Evolutionary conservation across 768 basidiomycete species (phyloP), one percentile per base, ranked within the genome.

Genomic region (Hypholoma sublateritium): DNA sequence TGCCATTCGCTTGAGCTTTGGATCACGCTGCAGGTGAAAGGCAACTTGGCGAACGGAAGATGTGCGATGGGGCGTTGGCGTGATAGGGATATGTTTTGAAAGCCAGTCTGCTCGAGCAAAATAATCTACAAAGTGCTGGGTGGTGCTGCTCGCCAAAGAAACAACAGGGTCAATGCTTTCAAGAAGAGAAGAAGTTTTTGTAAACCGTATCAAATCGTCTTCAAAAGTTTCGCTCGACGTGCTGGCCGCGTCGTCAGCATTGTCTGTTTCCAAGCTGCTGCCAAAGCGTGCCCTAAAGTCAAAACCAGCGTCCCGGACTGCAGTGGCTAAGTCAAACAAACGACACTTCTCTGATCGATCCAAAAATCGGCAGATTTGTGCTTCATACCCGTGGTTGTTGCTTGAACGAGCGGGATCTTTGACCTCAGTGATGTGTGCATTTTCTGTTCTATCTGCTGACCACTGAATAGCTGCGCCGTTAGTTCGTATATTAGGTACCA

Each of bases 381-480:
- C 39, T 47, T 74, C 62, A 43, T 70, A 72, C n/a, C 71, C 57
- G 5, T 68, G 69, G 37, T 72, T 69, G 54, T 75, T 77, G 2
- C 62, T 64, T 22, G 65, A 17, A 17, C 64, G 52, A 22, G 69
- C 62, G 24, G 71, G 72, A 28, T 68, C 57, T 53, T 74, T 76
- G 57, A 74, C 67, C 17, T 68, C 55, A 0, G 59, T 63, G 51
- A 73, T 72, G 42, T 76, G 68, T 1, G 69, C 57, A 25, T 66
- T 62, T 53, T 78, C 70, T 12, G 69, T 73, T 12, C 66, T 55
- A 58, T 78, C 70, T 0, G 70, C 69, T 45, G 73, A 70, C 67
- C 69, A 74, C 47, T 79, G 72, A 5, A 67, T 63, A 2, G 70
- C 51, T 5, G 61, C 65, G 0, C 76, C 77, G 49, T 67, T 69